Conservation (phyloP, 1,284 basidiomycete species). For the Puccinia brachypodii region DNA sequence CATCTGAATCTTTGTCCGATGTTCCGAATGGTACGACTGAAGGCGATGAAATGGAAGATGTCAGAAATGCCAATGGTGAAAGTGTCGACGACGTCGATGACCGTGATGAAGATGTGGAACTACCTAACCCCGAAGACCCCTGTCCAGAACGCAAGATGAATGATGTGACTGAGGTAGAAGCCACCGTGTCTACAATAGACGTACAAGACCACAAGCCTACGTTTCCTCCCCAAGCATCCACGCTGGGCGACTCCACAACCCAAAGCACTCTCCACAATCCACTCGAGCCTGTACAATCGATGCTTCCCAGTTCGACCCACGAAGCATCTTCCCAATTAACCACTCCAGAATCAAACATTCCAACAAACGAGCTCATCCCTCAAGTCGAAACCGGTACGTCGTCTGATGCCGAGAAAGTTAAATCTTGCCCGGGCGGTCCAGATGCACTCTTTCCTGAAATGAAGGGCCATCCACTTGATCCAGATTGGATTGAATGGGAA, state of each 20-base stretch:
- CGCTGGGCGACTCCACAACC: neutral
- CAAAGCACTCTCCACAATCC: neutral
- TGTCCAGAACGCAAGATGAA: neutral
- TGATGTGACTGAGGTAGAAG: neutral
- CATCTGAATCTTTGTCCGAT: neutral
- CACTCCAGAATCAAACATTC: neutral
- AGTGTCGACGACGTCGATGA: neutral
- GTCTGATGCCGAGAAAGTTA: neutral
- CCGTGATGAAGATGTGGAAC: neutral
- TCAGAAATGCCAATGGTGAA: neutral
- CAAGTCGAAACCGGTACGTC: neutral
- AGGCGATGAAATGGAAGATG: neutral
- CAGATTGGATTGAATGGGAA: conserved; percentile 49
- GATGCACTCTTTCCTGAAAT: conserved; percentile 10
- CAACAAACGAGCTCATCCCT: neutral
- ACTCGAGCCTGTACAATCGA: neutral
- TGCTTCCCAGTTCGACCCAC: neutral
- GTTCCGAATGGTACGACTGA: neutral
- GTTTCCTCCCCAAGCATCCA: neutral
- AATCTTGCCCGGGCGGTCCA: neutral
- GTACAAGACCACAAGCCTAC: neutral
- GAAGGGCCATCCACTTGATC: conserved; percentile 42
- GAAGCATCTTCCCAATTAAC: neutral
- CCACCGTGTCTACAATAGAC: neutral
- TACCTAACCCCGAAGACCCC: neutral